Base-by-base conservation (phyloP, 2,329 filamentous ascomycete species). In the Botrytis byssoidea region DNA sequence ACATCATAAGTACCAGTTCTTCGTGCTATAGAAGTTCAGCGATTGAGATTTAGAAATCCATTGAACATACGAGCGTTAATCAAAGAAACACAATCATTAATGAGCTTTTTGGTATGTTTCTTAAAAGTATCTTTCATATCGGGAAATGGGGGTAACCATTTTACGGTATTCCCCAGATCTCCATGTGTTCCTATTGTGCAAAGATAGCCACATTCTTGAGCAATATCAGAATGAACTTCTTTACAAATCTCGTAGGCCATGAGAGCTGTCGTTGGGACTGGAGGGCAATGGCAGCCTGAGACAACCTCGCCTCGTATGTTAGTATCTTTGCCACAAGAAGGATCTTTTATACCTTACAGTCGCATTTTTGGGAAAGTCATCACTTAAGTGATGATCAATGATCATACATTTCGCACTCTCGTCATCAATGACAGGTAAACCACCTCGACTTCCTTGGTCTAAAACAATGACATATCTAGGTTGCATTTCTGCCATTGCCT, bases 91-190 rank as follows among this genome's bases (percentile, higher is more conserved):
- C 89, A 89, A 22, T 89, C 86, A 74, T 90, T 91, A 71, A 92
- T 81, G 0, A 86, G 82, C 76, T 89, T 91, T 77, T 90, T 92
- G 0, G 88, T 88, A 77, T 90, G 84, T 22, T 80, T 82, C 77
- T 91, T 91, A 77, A 92, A 88, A 0, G 86, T 86, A 1, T 84
- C 80, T 29, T 83, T 84, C 89, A 92, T 91, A 74, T 91, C 88
- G 1, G 90, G 90, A 75, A 92, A 92, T 0, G 90, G 90, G 0
- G 86, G 85, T 35, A 88, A 82, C 90, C 90, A 92, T 79, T 91
- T 92, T 25, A 92, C 75, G 0, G 86, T 86, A 57, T 87, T 91
- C 22, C 90, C 90, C 0, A 92, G 83, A 75, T 92, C 90, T 4
- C 90, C 90, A 75, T 91, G 88, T 0, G 90, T 92, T 14, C 91